Evolutionary conservation across 768 basidiomycete genomes (phyloP).

Genomic region (Calvatia gigantea): DNA sequence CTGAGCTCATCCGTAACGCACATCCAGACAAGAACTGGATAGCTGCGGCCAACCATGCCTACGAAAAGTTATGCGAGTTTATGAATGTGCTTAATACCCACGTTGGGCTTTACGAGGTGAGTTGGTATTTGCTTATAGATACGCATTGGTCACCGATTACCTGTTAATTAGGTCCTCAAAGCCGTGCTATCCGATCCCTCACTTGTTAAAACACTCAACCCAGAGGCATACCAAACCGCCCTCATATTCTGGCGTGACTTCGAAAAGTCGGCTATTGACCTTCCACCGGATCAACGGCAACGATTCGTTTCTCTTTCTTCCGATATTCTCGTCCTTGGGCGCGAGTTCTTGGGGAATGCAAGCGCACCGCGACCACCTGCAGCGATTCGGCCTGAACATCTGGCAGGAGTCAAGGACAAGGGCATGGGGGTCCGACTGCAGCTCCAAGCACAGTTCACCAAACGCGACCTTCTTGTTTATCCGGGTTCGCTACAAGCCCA

Average conservation of each 20-base stretch:
- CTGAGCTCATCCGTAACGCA: conserved; percentile 89
- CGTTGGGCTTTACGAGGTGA: conserved; percentile 83
- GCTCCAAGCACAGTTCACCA: conserved; percentile 73
- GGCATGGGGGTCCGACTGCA: conserved; percentile 73
- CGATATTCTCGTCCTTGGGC: conserved; percentile 82
- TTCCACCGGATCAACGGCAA: conserved; percentile 72
- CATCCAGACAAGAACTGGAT: conserved; percentile 89
- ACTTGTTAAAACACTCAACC: conserved; percentile 61
- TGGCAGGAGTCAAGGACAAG: conserved; percentile 70
- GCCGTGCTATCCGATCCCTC: conserved; percentile 64
- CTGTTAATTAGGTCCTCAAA: conserved; percentile 55
- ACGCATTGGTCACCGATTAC: not conserved
- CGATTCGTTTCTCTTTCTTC: conserved; percentile 89
- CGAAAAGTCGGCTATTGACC: conserved; percentile 92
- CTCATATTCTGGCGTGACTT: conserved; percentile 96
- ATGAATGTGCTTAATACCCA: conserved; percentile 98
- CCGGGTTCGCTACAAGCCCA: conserved; percentile 88
- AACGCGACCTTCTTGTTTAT: conserved; percentile 73
- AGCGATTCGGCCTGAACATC: conserved; percentile 62
- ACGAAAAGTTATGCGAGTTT: conserved; percentile 90
- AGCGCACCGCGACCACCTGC: conserved; percentile 62
- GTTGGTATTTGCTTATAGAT: conserved; percentile 23
- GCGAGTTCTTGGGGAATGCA: conserved; percentile 76
- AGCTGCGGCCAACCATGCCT: conserved; percentile 78
- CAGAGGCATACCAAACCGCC: conserved; percentile 83